These are phyloP conservation scores for Viola odorata DNA, from an alignment of 345 rosid species.

Conservation along the genomic window DNA sequence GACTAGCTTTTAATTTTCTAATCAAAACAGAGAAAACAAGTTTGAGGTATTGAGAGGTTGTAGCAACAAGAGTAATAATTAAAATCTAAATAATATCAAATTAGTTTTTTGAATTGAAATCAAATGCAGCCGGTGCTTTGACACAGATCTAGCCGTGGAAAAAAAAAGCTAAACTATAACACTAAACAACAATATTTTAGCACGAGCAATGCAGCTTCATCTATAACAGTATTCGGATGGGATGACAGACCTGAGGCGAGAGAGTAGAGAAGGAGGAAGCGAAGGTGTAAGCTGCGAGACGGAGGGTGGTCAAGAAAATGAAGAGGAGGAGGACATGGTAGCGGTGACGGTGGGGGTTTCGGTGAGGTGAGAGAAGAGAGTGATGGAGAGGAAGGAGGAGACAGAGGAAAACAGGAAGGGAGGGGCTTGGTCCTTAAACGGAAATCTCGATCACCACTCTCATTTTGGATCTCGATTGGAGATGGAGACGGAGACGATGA, in stretches of 20 bases:
- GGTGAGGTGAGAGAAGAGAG: constrained; percentile 44
- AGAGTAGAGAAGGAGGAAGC: constrained; percentile 57
- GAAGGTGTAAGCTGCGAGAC: constrained; percentile 53
- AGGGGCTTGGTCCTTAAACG: constrained; percentile 63
- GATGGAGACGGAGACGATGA: no score
- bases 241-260: constrained; percentile 64
- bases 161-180: no score
- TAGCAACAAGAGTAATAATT: no score
- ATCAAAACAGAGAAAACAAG: no score
- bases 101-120: no score
- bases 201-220: no score
- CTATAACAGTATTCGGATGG: background rate
- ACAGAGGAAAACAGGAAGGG: constrained; percentile 46
- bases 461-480: constrained; percentile 28
- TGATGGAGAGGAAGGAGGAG: constrained; percentile 49
- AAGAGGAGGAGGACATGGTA: constrained; percentile 27
- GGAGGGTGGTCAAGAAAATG: constrained; percentile 42
- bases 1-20: no score
- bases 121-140: no score
- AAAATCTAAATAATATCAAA: no score
- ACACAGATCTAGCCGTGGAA: no score
- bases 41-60: no score
- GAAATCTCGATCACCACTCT: constrained; percentile 61
- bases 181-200: no score
- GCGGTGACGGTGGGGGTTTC: constrained; percentile 5